Percentiles rank a stretch among this genome's conserved stretches.
Conservation (phyloP, 78 protist genomes). For the Trichosphaerium sp. region DNA sequence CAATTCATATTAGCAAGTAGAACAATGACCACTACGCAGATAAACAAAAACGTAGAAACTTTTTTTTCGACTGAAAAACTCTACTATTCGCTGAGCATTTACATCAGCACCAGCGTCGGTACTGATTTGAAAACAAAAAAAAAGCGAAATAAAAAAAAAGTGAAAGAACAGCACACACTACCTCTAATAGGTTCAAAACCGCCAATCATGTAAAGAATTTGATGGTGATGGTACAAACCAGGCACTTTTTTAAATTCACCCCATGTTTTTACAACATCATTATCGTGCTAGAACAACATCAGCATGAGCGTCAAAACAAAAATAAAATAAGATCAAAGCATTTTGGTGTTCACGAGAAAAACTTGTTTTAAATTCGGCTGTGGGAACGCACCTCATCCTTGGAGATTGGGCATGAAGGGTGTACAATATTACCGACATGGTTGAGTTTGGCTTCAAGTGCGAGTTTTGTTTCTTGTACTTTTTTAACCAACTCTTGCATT, state of each 20-base stretch:
- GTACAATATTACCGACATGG: slow-evolving; percentile 84
- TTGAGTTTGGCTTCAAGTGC: slow-evolving; percentile 20
- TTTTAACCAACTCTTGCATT: too few relatives aligned
- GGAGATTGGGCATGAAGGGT: slow-evolving; percentile 69
- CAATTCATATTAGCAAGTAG: not conserved
- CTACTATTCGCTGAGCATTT: not conserved
- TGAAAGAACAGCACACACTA: not conserved
- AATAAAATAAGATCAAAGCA: not conserved
- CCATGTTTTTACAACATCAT: slow-evolving; percentile 34
- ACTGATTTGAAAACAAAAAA: not conserved
- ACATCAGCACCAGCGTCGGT: not conserved
- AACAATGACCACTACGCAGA: not conserved
- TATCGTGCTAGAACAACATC: slow-evolving; percentile 25
- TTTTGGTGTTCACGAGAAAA: not conserved
- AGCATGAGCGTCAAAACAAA: not conserved
- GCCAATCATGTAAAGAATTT: slow-evolving; percentile 73
- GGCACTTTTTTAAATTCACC: slow-evolving; percentile 41
- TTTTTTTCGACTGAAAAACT: not conserved
- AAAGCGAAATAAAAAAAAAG: not conserved
- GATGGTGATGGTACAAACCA: slow-evolving; percentile 56
- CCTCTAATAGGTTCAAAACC: slow-evolving; percentile 69
- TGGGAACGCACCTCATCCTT: slow-evolving; percentile 80
- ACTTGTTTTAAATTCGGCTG: too few relatives aligned
- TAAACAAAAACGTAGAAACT: not conserved
- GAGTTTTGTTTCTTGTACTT: too few relatives aligned